A percentile compares a stretch with the other conserved stretches of the same genome.
phyloP scores from a whole-genome alignment of 495 filamentous ascomycete genomes.

The Talaromyces liani region DNA sequence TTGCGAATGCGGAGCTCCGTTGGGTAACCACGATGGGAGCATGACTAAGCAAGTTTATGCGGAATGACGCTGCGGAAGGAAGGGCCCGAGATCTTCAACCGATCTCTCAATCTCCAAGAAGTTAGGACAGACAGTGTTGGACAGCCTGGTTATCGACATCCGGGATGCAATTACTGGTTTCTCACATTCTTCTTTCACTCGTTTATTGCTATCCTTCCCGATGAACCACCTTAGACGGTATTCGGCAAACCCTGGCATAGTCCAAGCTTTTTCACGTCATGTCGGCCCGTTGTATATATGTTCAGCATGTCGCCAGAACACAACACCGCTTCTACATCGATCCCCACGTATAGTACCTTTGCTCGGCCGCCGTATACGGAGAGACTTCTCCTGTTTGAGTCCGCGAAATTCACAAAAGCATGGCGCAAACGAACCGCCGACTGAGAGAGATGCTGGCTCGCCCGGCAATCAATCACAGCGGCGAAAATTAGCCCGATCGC shows the following conservation, averaged over 20 bases:
- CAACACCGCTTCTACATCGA: constrained; percentile 21
- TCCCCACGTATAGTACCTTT: constrained; percentile 32
- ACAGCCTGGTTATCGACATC: background rate
- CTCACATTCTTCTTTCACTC: background rate
- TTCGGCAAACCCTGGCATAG: background rate
- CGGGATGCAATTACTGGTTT: background rate
- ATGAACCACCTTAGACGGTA: background rate
- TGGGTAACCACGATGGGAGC: background rate
- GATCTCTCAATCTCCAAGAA: background rate
- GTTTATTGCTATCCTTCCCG: background rate
- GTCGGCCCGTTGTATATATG: constrained; percentile 30
- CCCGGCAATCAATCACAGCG: constrained; percentile 32
- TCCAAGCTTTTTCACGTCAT: constrained; percentile 17
- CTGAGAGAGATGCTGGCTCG: constrained; percentile 13
- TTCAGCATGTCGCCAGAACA: constrained; percentile 21
- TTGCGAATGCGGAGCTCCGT: background rate
- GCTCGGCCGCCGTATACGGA: constrained; percentile 28
- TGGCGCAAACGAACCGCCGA: background rate
- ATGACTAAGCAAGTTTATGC: constrained; percentile 1
- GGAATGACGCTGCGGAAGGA: constrained; percentile 4
- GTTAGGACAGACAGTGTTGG: background rate
- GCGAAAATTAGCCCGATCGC: constrained; percentile 34
- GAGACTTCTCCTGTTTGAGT: constrained; percentile 46
- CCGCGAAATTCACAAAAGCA: constrained; percentile 32
- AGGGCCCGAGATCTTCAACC: background rate